Conservation (phyloP, 495 filamentous ascomycete species). For the Tetracladium setigerum region DNA sequence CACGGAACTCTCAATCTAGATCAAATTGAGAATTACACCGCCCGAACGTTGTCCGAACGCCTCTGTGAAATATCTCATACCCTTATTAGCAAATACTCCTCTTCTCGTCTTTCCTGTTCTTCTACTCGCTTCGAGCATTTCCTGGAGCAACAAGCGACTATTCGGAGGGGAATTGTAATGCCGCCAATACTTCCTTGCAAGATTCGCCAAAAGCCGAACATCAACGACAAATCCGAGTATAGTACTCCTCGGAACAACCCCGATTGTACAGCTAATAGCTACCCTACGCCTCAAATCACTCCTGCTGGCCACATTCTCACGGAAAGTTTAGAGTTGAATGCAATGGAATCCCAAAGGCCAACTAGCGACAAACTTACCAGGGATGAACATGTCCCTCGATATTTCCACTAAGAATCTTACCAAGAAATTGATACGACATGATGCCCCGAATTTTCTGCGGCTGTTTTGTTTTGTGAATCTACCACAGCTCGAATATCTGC, state of each 20-base stretch:
- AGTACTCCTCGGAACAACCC: conserved; percentile 78
- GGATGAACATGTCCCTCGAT: not conserved
- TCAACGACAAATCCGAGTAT: conserved; percentile 45
- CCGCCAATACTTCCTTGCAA: conserved; percentile 43
- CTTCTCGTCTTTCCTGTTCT: conserved; percentile 67
- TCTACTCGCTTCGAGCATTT: conserved; percentile 75
- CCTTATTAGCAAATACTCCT: conserved; percentile 76
- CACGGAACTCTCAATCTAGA: conserved; percentile 63
- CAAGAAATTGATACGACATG: not conserved
- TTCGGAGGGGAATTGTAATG: conserved; percentile 37
- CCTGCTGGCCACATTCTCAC: conserved; percentile 62
- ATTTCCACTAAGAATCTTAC: not conserved
- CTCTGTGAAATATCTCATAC: conserved; percentile 77
- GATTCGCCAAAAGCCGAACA: conserved; percentile 58
- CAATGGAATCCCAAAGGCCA: not conserved
- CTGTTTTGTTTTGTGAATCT: not conserved
- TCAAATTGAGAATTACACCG: conserved; percentile 68
- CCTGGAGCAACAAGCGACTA: conserved; percentile 69
- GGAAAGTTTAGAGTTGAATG: conserved; percentile 16
- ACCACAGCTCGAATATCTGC: not conserved
- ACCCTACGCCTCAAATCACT: conserved; percentile 87
- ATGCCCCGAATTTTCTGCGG: not conserved
- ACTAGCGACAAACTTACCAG: not conserved
- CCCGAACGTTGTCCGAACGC: conserved; percentile 78
- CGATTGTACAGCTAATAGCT: conserved; percentile 61